Evolutionary conservation across 1,284 basidiomycete genomes (phyloP).

Genomic region (Puccinia horiana): DNA sequence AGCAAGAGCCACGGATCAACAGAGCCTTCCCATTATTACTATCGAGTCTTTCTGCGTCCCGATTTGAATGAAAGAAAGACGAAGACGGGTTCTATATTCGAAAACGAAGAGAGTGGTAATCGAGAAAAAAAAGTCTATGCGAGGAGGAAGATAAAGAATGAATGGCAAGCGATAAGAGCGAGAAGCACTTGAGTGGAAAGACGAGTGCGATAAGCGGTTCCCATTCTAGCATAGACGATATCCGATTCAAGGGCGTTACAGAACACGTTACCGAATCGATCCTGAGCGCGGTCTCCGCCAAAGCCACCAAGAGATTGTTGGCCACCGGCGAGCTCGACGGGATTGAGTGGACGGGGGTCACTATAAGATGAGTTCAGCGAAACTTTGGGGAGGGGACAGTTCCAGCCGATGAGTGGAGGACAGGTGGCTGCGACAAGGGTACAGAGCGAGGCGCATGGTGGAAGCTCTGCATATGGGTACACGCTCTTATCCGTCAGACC

Average conservation of each 20-base stretch:
- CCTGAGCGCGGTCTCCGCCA: conserved; percentile 23
- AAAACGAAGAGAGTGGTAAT: not conserved
- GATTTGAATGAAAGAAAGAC: no score
- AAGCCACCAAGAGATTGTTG: conserved; percentile 6
- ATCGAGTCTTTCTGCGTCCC: no score
- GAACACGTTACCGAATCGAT: conserved; percentile 52
- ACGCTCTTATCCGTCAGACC: not conserved
- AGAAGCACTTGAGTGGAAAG: not conserved
- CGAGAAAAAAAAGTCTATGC: not conserved
- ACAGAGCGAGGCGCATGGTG: conserved; percentile 55
- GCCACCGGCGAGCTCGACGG: conserved; percentile 49
- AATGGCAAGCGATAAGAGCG: not conserved
- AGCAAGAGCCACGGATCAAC: no score
- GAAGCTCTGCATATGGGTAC: conserved; percentile 55
- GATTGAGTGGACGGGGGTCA: not conserved
- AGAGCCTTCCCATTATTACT: no score
- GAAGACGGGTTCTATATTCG: not conserved
- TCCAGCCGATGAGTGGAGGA: conserved; percentile 54
- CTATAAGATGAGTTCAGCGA: conserved; percentile 46
- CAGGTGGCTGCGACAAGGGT: conserved; percentile 54
- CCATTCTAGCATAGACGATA: conserved; percentile 29
- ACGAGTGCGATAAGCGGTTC: not conserved
- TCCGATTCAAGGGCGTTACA: conserved; percentile 51
- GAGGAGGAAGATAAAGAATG: not conserved
- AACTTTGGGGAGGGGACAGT: conserved; percentile 52